Evolutionary conservation across 2,329 filamentous ascomycete genomes (phyloP).

Genomic region (Ascochyta fabae): DNA sequence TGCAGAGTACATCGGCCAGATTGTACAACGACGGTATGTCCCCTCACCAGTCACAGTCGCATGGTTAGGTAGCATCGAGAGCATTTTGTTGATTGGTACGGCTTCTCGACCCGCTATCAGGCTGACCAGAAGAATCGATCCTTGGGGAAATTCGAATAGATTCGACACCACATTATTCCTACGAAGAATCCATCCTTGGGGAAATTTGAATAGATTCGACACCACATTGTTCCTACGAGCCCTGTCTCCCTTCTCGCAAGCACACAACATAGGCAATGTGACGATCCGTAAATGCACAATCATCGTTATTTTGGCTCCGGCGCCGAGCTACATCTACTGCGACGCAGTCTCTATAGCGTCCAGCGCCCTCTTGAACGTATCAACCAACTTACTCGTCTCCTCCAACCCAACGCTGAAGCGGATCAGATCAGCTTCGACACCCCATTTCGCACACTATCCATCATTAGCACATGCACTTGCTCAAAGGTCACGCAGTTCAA

Average conservation of each 20-base stretch:
- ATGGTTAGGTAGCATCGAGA: too few species aligned
- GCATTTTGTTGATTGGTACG: background rate
- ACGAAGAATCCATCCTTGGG: background rate
- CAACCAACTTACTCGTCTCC: conserved; percentile 69
- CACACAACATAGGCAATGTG: background rate
- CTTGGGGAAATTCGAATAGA: background rate
- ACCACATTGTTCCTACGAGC: background rate
- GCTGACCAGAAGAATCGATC: background rate
- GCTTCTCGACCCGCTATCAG: background rate
- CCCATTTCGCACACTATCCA: conserved; percentile 71
- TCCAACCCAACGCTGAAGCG: conserved; percentile 91
- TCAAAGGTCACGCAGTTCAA: background rate
- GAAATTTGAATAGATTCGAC: background rate
- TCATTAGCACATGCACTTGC: conserved; percentile 20
- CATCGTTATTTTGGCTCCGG: background rate
- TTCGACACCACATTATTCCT: background rate
- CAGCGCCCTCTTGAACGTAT: conserved; percentile 73
- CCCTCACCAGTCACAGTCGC: background rate
- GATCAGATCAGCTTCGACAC: conserved; percentile 80
- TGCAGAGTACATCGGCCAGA: too few species aligned
- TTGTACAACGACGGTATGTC: background rate
- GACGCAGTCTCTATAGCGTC: conserved; percentile 54
- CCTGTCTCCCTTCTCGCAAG: too few species aligned
- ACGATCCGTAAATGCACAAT: background rate
- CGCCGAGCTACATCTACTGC: background rate